Evolutionary conservation across 2,329 filamentous ascomycete genomes (phyloP).

Genomic region (Nigrospora oryzae): DNA sequence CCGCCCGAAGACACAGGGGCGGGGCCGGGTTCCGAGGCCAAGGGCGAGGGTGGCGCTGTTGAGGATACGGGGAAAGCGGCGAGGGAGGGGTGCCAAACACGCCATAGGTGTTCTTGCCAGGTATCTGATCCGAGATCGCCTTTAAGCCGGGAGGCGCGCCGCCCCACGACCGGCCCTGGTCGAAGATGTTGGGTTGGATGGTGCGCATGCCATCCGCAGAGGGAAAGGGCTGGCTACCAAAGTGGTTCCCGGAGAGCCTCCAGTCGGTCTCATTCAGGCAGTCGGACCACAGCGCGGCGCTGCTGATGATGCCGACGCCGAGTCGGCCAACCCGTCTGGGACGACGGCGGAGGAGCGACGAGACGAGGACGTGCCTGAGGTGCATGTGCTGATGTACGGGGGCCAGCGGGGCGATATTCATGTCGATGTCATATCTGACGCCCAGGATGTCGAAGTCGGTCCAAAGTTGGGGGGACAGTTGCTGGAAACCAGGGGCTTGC

Average conservation of each 20-base stretch:
- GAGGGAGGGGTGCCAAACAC: neutral
- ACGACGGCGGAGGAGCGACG: no score
- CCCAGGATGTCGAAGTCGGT: slow-evolving; percentile 23
- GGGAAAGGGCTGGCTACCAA: slow-evolving; percentile 18
- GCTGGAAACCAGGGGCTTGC: slow-evolving; percentile 16
- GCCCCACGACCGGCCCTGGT: neutral
- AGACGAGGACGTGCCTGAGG: no score
- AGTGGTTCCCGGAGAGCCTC: slow-evolving; percentile 22
- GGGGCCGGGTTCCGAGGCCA: neutral
- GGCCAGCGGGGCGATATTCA: slow-evolving; percentile 21
- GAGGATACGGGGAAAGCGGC: neutral
- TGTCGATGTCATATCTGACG: slow-evolving; percentile 20
- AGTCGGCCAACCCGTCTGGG: no score
- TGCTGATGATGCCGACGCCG: slow-evolving; percentile 20
- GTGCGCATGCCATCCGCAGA: slow-evolving; percentile 16
- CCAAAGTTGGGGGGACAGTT: slow-evolving; percentile 20
- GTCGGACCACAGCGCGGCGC: slow-evolving; percentile 18
- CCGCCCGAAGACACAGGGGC: neutral
- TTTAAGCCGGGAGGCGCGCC: neutral
- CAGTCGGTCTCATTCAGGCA: slow-evolving; percentile 22
- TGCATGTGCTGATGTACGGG: no score
- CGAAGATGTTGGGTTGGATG: slow-evolving; percentile 17
- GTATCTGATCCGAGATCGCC: no score
- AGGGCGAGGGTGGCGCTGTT: neutral
- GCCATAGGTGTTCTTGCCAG: no score